Evolutionary conservation across 2,329 filamentous ascomycete species (phyloP), one percentile per base, ranked within the genome.

Genomic region (Colletotrichum simmondsii): DNA sequence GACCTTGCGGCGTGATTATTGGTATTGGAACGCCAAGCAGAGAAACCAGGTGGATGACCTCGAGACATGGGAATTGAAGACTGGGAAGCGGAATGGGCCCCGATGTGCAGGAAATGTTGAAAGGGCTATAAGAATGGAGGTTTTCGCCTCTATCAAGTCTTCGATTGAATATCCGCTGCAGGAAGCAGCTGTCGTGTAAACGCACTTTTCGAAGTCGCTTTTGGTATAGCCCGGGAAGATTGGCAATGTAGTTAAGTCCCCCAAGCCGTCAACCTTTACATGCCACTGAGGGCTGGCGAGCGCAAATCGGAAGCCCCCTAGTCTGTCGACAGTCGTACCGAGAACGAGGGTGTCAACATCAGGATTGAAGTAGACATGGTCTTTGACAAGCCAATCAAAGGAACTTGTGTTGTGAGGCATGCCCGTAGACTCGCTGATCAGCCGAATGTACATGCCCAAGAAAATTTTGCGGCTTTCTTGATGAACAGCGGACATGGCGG

Each of bases 351-450:
- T 32, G 54, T 71, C 68, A 32, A 60, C 37, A 24, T 14, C 54
- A 2, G 68, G 30, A 46, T 67, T 71, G 49, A 71, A 2, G 42
- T 70, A 70, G 62, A 46, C 61, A 16, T 30, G 37, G 53, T 54
- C 5, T n/a, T 52, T 35, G 32, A 12, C 30, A 7, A 3, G 5
- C 10, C n/a, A 3, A 4, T 11, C 16, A 22, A 11, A 19, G 4
- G n/a, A 2, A 10, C 16, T n/a, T 19, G 2, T n/a, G 5, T 12
- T 12, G 26, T 16, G 26, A 12, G 19, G 10, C 24, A 8, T 11
- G 24, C n/a, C 19, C 14, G 52, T 6, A 7, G 8, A 19, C 3
- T 37, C n/a, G 32, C 26, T 24, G 14, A 12, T 37, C 14, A 67
- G 7, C 11, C 46, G 26, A 19, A 49, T 28, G 35, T 71, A 59